These are phyloP conservation scores for Salvia rosmarinus DNA, from an alignment of 257 asterid species.

Conservation along the genomic window DNA sequence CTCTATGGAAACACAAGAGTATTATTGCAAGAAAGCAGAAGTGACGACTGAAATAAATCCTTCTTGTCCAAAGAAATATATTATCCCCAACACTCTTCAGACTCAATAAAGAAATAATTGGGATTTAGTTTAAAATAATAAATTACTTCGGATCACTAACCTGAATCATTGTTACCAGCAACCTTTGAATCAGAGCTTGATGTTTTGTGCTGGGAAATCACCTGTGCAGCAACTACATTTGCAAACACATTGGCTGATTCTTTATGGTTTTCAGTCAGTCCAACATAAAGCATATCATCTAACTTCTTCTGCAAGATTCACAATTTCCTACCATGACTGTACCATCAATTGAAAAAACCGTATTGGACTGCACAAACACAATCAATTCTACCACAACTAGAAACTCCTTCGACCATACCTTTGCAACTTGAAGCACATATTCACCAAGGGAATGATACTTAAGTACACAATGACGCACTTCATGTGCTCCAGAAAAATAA, in stretches of 20 bases:
- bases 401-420: conserved; percentile 55
- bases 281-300: conserved; percentile 87
- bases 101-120: background rate
- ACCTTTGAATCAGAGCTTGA: conserved; percentile 45
- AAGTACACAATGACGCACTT: conserved; percentile 82
- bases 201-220: conserved; percentile 63
- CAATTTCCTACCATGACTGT: conserved; percentile 44
- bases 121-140: background rate
- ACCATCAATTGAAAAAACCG: conserved; percentile 27
- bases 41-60: background rate
- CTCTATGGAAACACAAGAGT: conserved; percentile 18
- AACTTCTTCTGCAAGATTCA: conserved; percentile 84
- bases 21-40: conserved; percentile 14
- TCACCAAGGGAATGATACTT: conserved; percentile 73
- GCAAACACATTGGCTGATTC: conserved; percentile 94
- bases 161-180: conserved; percentile 47
- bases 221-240: conserved; percentile 91
- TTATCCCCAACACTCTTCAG: background rate
- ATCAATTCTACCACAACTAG: conserved; percentile 12
- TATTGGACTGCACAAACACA: conserved; percentile 14
- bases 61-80: conserved; percentile 12
- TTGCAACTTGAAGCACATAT: conserved; percentile 87
- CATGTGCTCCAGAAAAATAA: conserved; percentile 69
- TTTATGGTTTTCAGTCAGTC: conserved; percentile 90
- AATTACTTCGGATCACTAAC: conserved; percentile 39